phyloP scores from a whole-genome alignment of 2,329 filamentous ascomycete species.

The Colletotrichum costaricense region DNA sequence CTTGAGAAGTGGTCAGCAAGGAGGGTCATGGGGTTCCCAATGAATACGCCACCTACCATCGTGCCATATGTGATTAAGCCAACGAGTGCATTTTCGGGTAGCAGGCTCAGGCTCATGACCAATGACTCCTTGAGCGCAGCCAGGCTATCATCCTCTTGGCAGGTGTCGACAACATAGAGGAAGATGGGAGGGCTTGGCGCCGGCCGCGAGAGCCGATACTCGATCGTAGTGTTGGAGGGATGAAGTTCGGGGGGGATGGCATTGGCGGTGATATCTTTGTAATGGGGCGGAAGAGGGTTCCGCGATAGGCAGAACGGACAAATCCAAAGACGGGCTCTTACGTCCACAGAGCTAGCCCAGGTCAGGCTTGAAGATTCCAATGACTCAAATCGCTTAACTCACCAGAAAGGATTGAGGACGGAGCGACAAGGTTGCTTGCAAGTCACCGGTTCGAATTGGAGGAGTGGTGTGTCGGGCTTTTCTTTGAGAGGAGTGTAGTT shows the following conservation, averaged over 20 bases:
- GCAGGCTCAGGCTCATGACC: constrained; percentile 84
- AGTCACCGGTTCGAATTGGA: constrained; percentile 96
- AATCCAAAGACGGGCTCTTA: constrained; percentile 86
- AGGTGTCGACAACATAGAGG: constrained; percentile 88
- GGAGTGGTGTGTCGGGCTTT: constrained; percentile 86
- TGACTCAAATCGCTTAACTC: constrained; percentile 46
- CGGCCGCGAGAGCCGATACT: constrained; percentile 83
- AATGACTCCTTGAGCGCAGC: constrained; percentile 87
- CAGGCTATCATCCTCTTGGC: constrained; percentile 88
- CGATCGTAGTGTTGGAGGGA: constrained; percentile 86
- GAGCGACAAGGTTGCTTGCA: constrained; percentile 97
- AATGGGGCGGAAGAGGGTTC: constrained; percentile 85
- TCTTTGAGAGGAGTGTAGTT: constrained; percentile 97
- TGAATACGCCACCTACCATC: constrained; percentile 70
- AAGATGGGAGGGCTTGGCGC: constrained; percentile 91
- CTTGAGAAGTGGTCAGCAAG: constrained; percentile 52
- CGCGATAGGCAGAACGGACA: constrained; percentile 89
- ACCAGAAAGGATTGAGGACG: constrained; percentile 98
- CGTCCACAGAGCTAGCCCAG: constrained; percentile 77
- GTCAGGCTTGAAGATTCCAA: constrained; percentile 9
- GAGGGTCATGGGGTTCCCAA: background rate
- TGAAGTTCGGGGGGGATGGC: constrained; percentile 87
- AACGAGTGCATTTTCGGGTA: constrained; percentile 84
- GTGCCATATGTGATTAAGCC: constrained; percentile 91
- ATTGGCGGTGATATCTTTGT: constrained; percentile 89